These are phyloP conservation scores for Ganoderma multipileum DNA, from an alignment of 1,284 basidiomycete species.

Conservation along the genomic window DNA sequence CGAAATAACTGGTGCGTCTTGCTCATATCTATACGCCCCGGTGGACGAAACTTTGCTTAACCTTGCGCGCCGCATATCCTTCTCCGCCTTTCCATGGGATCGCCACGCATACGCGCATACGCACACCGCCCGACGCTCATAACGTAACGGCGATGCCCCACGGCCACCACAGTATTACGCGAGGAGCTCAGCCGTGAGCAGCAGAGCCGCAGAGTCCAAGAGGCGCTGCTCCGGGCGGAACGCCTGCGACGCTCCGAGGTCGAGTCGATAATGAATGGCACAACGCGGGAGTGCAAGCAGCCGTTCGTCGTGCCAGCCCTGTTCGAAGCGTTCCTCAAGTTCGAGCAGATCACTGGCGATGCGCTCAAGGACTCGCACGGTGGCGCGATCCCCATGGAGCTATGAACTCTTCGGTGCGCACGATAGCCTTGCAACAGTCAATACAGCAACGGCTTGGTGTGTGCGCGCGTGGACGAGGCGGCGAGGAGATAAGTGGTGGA, in stretches of 20 bases:
- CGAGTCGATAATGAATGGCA: conserved; percentile 46
- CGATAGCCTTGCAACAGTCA: neutral
- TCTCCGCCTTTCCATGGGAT: neutral
- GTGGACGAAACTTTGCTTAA: neutral
- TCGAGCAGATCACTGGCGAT: conserved; percentile 38
- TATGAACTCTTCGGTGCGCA: conserved; percentile 11
- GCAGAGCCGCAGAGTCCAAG: conserved; percentile 31
- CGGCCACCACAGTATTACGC: conserved; percentile 23
- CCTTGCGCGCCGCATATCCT: neutral
- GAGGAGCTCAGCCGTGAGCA: conserved; percentile 25
- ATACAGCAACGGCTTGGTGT: neutral
- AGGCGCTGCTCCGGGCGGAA: conserved; percentile 42
- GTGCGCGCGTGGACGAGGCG: neutral
- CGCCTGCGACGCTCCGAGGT: conserved; percentile 40
- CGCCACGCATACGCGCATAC: neutral
- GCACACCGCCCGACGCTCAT: neutral
- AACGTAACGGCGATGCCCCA: neutral
- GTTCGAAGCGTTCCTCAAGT: conserved; percentile 50
- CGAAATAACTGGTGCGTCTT: conserved; percentile 27
- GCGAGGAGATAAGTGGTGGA: neutral
- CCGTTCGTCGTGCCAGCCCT: conserved; percentile 58
- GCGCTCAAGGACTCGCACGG: conserved; percentile 22
- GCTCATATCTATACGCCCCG: neutral
- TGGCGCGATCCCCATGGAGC: conserved; percentile 21
- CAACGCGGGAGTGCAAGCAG: conserved; percentile 47